Conservation (phyloP, 768 basidiomycete species). For the Mycena indigotica region DNA sequence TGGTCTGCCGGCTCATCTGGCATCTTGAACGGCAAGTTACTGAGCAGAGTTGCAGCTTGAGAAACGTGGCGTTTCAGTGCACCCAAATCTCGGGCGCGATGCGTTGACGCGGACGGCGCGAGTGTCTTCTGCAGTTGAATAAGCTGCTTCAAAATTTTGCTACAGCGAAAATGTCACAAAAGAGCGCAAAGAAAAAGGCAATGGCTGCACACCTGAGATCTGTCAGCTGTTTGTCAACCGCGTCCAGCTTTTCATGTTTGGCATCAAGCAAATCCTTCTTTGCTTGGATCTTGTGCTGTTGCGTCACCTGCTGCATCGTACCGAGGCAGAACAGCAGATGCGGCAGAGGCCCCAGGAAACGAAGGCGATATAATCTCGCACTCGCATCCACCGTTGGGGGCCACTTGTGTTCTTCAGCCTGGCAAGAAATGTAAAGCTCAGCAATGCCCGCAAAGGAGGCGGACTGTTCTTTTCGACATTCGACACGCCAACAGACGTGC, state of each 20-base stretch:
- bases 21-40: conserved; percentile 23
- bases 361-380: conserved; percentile 41
- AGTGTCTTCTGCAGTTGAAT: conserved; percentile 32
- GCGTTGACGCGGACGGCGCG: conserved; percentile 33
- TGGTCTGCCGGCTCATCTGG: conserved; percentile 27
- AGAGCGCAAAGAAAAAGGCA: background rate
- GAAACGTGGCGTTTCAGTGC: conserved; percentile 30
- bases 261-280: conserved; percentile 33
- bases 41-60: conserved; percentile 32
- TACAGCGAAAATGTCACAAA: conserved; percentile 11
- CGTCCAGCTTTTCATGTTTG: conserved; percentile 39
- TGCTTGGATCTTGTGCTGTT: conserved; percentile 31
- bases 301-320: conserved; percentile 26
- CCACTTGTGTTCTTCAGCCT: conserved; percentile 25
- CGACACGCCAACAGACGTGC: conserved; percentile 5
- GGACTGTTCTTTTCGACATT: conserved; percentile 14
- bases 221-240: conserved; percentile 31
- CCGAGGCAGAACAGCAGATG: conserved; percentile 46
- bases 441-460: conserved; percentile 24
- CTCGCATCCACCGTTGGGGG: background rate
- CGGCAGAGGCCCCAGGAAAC: conserved; percentile 44
- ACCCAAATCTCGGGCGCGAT: conserved; percentile 26
- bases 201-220: conserved; percentile 34
- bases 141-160: conserved; percentile 29
- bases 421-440: conserved; percentile 31